phyloP scores from a whole-genome alignment of 305 asterid genomes.

The Rubia peregrina region DNA sequence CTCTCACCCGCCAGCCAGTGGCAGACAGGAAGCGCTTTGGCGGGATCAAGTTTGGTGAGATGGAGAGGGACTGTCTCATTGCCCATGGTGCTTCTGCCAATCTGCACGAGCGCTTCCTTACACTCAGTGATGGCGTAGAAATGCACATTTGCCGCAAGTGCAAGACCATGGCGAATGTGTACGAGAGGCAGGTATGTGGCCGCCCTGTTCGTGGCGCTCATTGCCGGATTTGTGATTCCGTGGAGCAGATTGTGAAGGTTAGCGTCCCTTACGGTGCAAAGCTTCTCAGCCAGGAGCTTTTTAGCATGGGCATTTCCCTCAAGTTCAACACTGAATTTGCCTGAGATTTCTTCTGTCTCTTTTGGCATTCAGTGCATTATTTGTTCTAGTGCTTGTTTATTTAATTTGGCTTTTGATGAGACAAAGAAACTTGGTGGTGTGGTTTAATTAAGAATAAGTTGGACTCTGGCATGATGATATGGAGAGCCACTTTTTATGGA shows the following conservation, averaged over 20 bases:
- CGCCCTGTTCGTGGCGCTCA: conserved; percentile 73
- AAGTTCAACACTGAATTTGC: conserved; percentile 76
- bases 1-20: conserved; percentile 95
- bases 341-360: conserved; percentile 17
- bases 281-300: conserved; percentile 80
- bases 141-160: conserved; percentile 86
- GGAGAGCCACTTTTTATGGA: no score
- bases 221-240: conserved; percentile 73
- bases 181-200: conserved; percentile 48
- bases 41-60: conserved; percentile 89
- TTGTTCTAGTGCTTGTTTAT: no score
- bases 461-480: no score
- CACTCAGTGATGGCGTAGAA: conserved; percentile 76
- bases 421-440: no score
- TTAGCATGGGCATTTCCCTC: conserved; percentile 84
- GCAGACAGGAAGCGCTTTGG: conserved; percentile 92
- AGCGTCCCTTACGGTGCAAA: conserved; percentile 92
- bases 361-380: no score
- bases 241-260: conserved; percentile 61
- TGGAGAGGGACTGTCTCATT: conserved; percentile 89
- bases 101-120: conserved; percentile 86
- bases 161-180: conserved; percentile 67
- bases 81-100: conserved; percentile 94
- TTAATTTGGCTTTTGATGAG: no score
- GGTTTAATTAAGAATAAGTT: no score